Conservation (phyloP, 768 basidiomycete genomes). For the Termitomyces sp. region DNA sequence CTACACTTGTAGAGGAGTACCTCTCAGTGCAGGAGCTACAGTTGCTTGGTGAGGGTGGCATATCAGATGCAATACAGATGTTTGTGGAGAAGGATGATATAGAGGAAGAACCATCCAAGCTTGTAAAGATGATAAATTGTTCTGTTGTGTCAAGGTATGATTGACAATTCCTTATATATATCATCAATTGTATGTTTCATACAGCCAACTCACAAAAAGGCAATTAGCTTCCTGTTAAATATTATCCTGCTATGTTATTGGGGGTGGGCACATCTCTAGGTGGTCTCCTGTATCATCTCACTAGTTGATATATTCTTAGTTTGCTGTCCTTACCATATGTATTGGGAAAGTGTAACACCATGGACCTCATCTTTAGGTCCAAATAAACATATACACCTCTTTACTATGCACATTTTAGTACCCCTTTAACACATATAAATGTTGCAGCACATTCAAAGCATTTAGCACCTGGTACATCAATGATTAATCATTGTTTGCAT, state of each 20-base stretch:
- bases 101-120: conserved; percentile 40
- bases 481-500: neutral
- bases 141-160: conserved; percentile 60
- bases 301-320: neutral
- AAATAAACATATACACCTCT: too few species aligned
- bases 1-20: conserved; percentile 88
- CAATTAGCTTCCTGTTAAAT: conserved; percentile 9
- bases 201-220: conserved; percentile 36
- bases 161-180: neutral
- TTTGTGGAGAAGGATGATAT: conserved; percentile 98
- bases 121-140: conserved; percentile 53
- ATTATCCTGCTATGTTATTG: neutral
- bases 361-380: too few species aligned
- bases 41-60: conserved; percentile 80
- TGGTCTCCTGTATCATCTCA: neutral
- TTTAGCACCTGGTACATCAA: too few species aligned
- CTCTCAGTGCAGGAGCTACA: conserved; percentile 90
- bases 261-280: neutral
- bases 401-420: too few species aligned
- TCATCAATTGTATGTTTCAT: neutral
- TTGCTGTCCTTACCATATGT: neutral
- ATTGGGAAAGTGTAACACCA: too few species aligned
- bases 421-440: too few species aligned
- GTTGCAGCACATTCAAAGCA: too few species aligned
- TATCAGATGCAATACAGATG: conserved; percentile 91